Conservation (phyloP, 2,329 filamentous ascomycete species). For the Fusarium poae region DNA sequence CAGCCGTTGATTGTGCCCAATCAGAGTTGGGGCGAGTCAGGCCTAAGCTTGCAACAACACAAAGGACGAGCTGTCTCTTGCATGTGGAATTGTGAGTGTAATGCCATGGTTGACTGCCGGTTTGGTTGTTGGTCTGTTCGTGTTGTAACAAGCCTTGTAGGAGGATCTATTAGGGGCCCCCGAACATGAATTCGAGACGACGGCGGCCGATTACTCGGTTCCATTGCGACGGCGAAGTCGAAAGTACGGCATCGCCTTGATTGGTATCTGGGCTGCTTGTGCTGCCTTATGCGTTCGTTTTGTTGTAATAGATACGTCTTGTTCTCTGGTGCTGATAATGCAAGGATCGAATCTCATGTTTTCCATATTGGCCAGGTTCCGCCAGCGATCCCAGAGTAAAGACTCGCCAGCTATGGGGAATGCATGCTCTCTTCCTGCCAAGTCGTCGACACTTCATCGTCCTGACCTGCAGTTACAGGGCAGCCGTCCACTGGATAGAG, state of each 20-base stretch:
- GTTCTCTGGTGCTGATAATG: conserved; percentile 12
- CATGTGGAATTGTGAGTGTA: conserved; percentile 48
- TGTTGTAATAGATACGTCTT: conserved; percentile 7
- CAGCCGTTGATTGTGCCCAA: conserved; percentile 40
- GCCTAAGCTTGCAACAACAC: conserved; percentile 41
- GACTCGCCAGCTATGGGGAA: conserved; percentile 24
- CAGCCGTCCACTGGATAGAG: conserved; percentile 27
- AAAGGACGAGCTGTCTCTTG: conserved; percentile 37
- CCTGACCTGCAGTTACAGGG: conserved; percentile 29
- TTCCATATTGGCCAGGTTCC: conserved; percentile 13
- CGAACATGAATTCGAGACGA: conserved; percentile 34
- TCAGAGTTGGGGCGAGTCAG: conserved; percentile 49
- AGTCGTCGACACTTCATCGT: conserved; percentile 20
- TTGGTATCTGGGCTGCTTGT: conserved; percentile 34
- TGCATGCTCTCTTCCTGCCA: conserved; percentile 25
- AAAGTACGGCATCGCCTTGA: conserved; percentile 34
- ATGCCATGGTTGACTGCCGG: conserved; percentile 18
- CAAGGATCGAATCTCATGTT: conserved; percentile 36
- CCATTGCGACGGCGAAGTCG: conserved; percentile 41
- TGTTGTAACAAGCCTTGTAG: conserved; percentile 23
- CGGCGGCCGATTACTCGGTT: conserved; percentile 43
- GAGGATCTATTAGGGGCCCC: conserved; percentile 24
- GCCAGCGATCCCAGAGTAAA: conserved; percentile 27
- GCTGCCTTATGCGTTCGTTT: conserved; percentile 4
- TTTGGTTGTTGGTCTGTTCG: conserved; percentile 1